These are phyloP conservation scores for Apiotrichum gracile DNA, from an alignment of 1,284 basidiomycete genomes.

Conservation along the genomic window DNA sequence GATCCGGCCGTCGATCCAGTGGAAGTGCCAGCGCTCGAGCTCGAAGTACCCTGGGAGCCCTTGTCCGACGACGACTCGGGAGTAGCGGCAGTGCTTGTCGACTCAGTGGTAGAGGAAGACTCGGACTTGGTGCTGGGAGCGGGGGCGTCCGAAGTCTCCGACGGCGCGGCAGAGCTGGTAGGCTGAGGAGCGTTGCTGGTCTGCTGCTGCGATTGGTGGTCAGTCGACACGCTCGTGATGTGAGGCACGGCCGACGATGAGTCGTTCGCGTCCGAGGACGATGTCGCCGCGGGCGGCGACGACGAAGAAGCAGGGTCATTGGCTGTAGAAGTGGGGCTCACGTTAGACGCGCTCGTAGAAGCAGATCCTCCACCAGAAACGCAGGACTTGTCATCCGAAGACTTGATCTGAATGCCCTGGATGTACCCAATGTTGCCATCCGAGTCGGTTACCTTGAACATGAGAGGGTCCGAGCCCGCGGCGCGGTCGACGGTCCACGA, in stretches of 20 bases:
- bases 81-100: not conserved
- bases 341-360: not conserved
- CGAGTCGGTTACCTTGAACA: conserved; percentile 41
- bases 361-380: conserved; percentile 1
- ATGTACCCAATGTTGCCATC: conserved; percentile 33
- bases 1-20: too few relatives aligned
- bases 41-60: not conserved
- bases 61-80: not conserved
- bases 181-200: too few relatives aligned
- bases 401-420: conserved; percentile 36
- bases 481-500: conserved; percentile 34
- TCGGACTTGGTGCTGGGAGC: too few relatives aligned
- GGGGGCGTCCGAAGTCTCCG: too few relatives aligned
- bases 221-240: too few relatives aligned
- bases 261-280: not conserved
- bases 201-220: too few relatives aligned
- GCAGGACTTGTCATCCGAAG: conserved; percentile 28
- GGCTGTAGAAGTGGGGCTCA: not conserved
- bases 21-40: not conserved
- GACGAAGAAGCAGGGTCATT: not conserved
- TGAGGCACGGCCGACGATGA: too few relatives aligned
- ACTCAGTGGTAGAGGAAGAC: too few relatives aligned
- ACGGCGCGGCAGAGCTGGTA: too few relatives aligned
- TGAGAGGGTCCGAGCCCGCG: conserved; percentile 24
- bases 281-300: not conserved